Evolutionary conservation across 495 filamentous ascomycete species (phyloP), one percentile per base, ranked within the genome.

Genomic region (Neurospora sublineolata): DNA sequence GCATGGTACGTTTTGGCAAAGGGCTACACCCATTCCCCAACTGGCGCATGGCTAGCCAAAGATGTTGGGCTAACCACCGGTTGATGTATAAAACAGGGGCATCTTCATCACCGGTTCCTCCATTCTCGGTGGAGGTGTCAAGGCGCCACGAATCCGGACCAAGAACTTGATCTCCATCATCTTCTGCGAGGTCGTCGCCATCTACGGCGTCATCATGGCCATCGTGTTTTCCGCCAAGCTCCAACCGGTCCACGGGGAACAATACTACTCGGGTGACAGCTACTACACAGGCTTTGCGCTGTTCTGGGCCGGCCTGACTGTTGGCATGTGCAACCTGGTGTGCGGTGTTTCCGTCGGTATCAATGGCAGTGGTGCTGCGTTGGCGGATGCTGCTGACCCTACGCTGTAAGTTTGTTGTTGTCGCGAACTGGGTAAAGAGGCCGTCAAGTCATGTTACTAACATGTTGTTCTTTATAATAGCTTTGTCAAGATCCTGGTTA

Each of bases 131-230:
- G 96, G 92, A 73, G 96, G 96, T 83, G 96, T 99, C 79, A 92
- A 90, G 76, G 95, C 96, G 37, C 96, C 95, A 23, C 89, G 95
- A 75, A 98, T 99, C 80, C 91, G 94, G 76, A 99, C 96, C 69
- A 99, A 99, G 89, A 99, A 98, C 83, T 81, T 99, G 72, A 97
- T 99, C 79, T 98, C 96, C 75, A 98, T 99, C 84, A 97, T 99
- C 84, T 99, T 99, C 87, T 99, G 96, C 84, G 96, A 99, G 83
- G 96, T 98, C 75, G 96, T 99, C 73, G 96, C 96, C 78, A 99
- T 99, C 80, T 99, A 99, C 86, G 96, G 96, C 77, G 94, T 99
- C 77, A 99, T 99, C 83, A 98, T 98, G 93, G 90, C 94, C 73
- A 99, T 99, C 80, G 90, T 99, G 64, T 97, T 97, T 85, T 96